A percentile compares a stretch with the other conserved stretches of the same genome.
These are phyloP conservation scores for Venturia carpophila DNA, from an alignment of 2,329 filamentous ascomycete species.

Conservation along the genomic window DNA sequence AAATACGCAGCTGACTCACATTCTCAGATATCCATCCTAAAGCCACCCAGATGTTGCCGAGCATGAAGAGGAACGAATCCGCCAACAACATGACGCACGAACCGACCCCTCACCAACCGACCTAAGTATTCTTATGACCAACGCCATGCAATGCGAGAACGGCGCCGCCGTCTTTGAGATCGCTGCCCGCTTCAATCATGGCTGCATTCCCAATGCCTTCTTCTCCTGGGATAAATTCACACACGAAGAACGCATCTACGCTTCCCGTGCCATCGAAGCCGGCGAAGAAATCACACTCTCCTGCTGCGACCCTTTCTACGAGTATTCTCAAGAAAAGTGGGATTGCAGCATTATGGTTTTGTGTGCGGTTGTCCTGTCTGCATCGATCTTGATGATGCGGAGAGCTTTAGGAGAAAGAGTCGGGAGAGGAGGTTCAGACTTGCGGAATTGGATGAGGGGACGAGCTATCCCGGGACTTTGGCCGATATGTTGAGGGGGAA, in stretches of 20 bases:
- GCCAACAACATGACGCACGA: conserved; percentile 17
- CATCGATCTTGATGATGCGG: conserved; percentile 4
- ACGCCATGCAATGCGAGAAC: conserved; percentile 13
- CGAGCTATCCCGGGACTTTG: not conserved
- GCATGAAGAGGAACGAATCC: conserved; percentile 12
- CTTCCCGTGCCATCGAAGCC: conserved; percentile 1
- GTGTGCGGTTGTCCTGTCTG: conserved; percentile 15
- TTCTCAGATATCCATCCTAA: not conserved
- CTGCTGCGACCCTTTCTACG: conserved; percentile 16
- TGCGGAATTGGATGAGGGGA: not conserved
- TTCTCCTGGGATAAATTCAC: conserved; percentile 15
- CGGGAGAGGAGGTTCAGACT: conserved; percentile 14
- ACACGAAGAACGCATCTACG: conserved; percentile 11
- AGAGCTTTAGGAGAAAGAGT: not conserved
- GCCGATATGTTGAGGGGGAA: not conserved
- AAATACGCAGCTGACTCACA: not conserved
- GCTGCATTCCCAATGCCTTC: conserved; percentile 18
- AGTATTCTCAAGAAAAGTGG: conserved; percentile 3
- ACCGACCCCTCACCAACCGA: not conserved
- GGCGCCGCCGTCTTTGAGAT: conserved; percentile 18
- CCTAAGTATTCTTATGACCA: conserved; percentile 18
- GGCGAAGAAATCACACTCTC: conserved; percentile 18
- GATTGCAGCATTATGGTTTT: conserved; percentile 19
- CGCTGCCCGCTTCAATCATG: conserved; percentile 17
- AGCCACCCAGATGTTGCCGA: conserved; percentile 3